Evolutionary conservation across 1,284 basidiomycete species (phyloP), one percentile per base, ranked within the genome.

Genomic region (Neolentinus lepideus): DNA sequence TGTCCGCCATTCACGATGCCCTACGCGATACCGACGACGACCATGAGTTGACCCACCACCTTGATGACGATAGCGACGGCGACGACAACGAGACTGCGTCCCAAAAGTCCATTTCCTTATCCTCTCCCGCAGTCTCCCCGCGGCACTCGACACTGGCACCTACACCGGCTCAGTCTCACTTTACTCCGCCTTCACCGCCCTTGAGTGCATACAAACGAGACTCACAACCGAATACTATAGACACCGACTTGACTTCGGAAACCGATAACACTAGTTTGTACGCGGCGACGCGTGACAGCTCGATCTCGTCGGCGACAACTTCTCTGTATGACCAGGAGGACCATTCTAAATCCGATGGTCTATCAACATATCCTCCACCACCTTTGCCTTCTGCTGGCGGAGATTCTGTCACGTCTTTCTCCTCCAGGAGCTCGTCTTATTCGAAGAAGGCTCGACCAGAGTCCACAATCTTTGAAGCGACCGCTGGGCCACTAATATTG

Each of bases 371-470:
- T 66, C 85, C 85, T 22, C 84, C 84, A 4, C 70, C 72, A 0
- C 71, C 72, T 22, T 67, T 73, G n/a, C 72, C 67, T 54, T 74
- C 74, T 55, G 66, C 70, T 45, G 75, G 78, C 38, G 80, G 83
- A 57, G 75, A 79, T 21, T 88, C 85, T 4, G 74, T 87, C 29
- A 70, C 79, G 1, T 88, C 86, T 0, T 78, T 80, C 59, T 75
- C 81, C 43, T 72, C 72, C 1, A 64, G 60, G 27, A 86, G 86
- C 2, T 75, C 75, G 1, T 84, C 83, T 35, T 43, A 43, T 21
- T 88, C 86, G 43, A 78, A 80, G 61, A 92, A 92, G 68, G 78
- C 82, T 27, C 78, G 89, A 8, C 90, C 89, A 12, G 89, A 92
- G 64, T 89, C 86, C 4, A 72, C 88, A 65, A 65, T 92, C 10